Percentiles rank a stretch among this genome's conserved stretches.
These are phyloP conservation scores for Eutypa lata DNA, from an alignment of 2,329 filamentous ascomycete genomes.

Conservation along the genomic window DNA sequence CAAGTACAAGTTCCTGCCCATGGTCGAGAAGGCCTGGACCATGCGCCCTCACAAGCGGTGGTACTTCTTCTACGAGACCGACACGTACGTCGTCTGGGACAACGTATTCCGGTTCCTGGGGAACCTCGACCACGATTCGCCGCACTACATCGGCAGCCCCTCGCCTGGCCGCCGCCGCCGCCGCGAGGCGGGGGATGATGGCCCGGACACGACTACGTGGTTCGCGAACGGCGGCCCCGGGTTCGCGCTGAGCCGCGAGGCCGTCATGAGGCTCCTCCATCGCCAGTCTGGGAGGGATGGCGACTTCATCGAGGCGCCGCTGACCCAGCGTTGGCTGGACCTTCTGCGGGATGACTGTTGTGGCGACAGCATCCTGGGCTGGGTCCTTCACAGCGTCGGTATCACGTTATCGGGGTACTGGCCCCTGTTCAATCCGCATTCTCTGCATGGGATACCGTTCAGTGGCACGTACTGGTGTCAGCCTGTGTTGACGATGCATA, in stretches of 20 bases:
- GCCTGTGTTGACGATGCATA: conserved; percentile 47
- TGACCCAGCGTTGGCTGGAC: conserved; percentile 37
- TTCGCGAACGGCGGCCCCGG: conserved; percentile 50
- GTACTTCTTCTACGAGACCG: conserved; percentile 56
- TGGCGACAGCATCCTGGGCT: conserved; percentile 50
- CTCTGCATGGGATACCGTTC: conserved; percentile 47
- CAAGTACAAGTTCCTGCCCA: conserved; percentile 56
- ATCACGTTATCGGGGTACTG: conserved; percentile 44
- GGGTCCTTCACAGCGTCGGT: conserved; percentile 40
- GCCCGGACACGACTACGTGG: conserved; percentile 27
- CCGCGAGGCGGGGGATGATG: conserved; percentile 25
- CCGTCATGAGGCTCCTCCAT: conserved; percentile 38
- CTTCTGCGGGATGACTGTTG: conserved; percentile 46
- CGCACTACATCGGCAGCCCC: conserved; percentile 48
- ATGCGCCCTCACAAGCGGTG: conserved; percentile 46
- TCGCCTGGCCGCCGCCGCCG: conserved; percentile 35
- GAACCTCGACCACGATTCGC: conserved; percentile 41
- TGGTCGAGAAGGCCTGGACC: conserved; percentile 48
- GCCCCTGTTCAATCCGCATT: conserved; percentile 48
- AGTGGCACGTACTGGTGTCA: conserved; percentile 48
- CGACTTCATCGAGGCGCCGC: conserved; percentile 36
- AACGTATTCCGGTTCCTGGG: conserved; percentile 47
- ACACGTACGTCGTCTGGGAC: conserved; percentile 47
- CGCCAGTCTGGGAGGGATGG: conserved; percentile 29
- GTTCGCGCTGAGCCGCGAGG: conserved; percentile 42